Base-by-base conservation (phyloP, 2,329 filamentous ascomycete genomes). In the Claviceps arundinis region DNA sequence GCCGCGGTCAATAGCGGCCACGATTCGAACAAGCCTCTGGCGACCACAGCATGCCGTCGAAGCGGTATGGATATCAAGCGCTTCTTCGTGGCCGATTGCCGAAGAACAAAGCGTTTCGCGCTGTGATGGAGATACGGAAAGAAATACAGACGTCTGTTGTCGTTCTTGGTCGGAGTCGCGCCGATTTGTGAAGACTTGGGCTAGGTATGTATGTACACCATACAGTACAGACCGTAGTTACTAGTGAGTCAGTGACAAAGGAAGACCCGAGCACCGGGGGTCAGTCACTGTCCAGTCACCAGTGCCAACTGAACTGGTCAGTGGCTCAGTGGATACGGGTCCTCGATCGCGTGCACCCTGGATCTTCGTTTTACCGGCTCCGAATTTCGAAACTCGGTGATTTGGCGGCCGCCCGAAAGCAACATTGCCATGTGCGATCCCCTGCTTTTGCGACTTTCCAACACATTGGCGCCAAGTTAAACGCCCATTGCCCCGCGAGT, bases 11-110 rank as follows among this genome's bases (percentile, higher is more conserved):
- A 48, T 55, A 51, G 45, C 46, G 54, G 51, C 55, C 47, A 51
- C 56, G 48, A 47, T 48, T 40, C 53, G 43, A 45, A 52, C 40
- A 50, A 50, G 43, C 8, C 17, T 41, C 37, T n/a, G 42, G 37
- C 47, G 47, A 55, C 58, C 56, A 65, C 59, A 60, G 56, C 58
- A 64, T 64, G 53, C 58, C 62, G 26, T 47, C 9, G 22, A 30
- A 5, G 22, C 30, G 43, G 13, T 26, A 11, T 9, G 43, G 8
- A 19, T 46, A 19, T 17, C 26, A 7, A 14, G 22, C n/a, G 24
- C 24, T 19, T 1, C 19, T 34, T 34, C 17, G 14, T 5, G 26
- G 43, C 11, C 22, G 22, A 8, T 19, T 17, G 26, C 3, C 8
- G 1, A 13, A 16, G 17, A 44, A 37, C 17, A 2, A 34, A 47